These are phyloP conservation scores for Penicillium arizonense DNA, from an alignment of 495 filamentous ascomycete genomes.

Conservation along the genomic window DNA sequence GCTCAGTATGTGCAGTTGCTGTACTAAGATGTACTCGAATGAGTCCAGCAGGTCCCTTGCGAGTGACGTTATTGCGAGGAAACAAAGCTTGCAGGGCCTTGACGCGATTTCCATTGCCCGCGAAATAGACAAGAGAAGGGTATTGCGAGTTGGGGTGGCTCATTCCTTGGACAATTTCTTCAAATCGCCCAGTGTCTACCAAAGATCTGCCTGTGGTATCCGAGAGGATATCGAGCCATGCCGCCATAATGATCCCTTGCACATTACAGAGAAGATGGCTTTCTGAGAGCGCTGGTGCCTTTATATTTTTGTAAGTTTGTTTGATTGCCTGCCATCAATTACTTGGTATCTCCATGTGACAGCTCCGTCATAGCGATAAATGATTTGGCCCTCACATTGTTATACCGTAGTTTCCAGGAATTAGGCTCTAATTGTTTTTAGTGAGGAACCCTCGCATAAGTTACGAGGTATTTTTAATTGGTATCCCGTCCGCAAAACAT, in stretches of 20 bases:
- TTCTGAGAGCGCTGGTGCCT: no score
- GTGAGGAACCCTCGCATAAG: no score
- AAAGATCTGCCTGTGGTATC: not conserved
- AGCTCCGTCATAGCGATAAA: no score
- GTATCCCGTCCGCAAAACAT: no score
- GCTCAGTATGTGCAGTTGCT: not conserved
- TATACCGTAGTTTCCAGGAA: no score
- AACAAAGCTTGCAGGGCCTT: not conserved
- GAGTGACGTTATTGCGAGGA: not conserved
- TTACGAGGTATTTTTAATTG: no score
- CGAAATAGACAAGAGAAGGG: not conserved
- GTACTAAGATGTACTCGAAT: slow-evolving; percentile 8
- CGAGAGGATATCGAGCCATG: not conserved
- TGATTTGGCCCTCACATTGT: no score
- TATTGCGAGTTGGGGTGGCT: not conserved
- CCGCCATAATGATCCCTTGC: not conserved
- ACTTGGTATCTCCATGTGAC: no score
- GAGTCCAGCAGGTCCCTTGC: slow-evolving; percentile 1
- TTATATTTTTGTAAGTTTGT: not conserved
- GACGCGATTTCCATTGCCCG: not conserved
- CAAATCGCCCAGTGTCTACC: not conserved
- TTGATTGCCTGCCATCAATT: not conserved
- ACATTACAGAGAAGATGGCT: no score
- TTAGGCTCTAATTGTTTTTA: no score
- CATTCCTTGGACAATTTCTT: slow-evolving; percentile 1